phyloP scores from a whole-genome alignment of 225 moss, liverwort and hornwort genomes.

The Polytrichum formosum region DNA sequence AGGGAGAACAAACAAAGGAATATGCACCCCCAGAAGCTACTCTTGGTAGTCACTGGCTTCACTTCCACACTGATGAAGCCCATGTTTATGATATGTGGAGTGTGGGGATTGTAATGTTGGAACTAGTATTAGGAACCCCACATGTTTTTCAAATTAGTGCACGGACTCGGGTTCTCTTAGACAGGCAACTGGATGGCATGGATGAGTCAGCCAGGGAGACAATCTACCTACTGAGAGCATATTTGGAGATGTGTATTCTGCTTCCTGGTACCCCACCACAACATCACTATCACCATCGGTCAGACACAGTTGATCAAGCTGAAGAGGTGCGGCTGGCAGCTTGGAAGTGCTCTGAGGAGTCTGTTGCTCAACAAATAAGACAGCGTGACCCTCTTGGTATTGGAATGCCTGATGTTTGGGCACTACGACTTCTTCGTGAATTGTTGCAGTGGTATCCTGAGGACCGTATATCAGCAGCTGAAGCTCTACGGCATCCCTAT shows the following conservation, averaged over 20 bases:
- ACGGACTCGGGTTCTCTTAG: slow-evolving; percentile 60
- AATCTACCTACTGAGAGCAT: slow-evolving; percentile 71
- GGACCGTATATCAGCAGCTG: slow-evolving; percentile 70
- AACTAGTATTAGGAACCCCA: slow-evolving; percentile 76
- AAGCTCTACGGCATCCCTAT: slow-evolving; percentile 72
- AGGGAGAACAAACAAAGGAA: slow-evolving; percentile 71
- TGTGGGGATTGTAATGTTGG: slow-evolving; percentile 80
- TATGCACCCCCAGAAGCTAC: slow-evolving; percentile 83
- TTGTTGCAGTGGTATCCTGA: slow-evolving; percentile 82
- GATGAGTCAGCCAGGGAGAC: slow-evolving; percentile 68
- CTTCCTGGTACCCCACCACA: slow-evolving; percentile 69
- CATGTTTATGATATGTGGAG: slow-evolving; percentile 85
- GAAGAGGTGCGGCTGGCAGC: slow-evolving; percentile 71
- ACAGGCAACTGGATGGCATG: slow-evolving; percentile 72
- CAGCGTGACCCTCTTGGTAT: slow-evolving; percentile 73
- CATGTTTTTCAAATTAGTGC: slow-evolving; percentile 87
- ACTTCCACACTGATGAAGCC: slow-evolving; percentile 72
- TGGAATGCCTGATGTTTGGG: slow-evolving; percentile 80
- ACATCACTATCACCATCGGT: slow-evolving; percentile 52
- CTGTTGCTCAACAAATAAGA: slow-evolving; percentile 72
- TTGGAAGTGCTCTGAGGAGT: slow-evolving; percentile 81
- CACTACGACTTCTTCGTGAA: slow-evolving; percentile 68
- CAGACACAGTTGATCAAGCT: slow-evolving; percentile 50
- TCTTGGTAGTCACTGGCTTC: slow-evolving; percentile 75
- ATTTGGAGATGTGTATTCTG: slow-evolving; percentile 83